These are phyloP conservation scores for Microsporum ferrugineum DNA, from an alignment of 2,329 filamentous ascomycete genomes.

Conservation along the genomic window DNA sequence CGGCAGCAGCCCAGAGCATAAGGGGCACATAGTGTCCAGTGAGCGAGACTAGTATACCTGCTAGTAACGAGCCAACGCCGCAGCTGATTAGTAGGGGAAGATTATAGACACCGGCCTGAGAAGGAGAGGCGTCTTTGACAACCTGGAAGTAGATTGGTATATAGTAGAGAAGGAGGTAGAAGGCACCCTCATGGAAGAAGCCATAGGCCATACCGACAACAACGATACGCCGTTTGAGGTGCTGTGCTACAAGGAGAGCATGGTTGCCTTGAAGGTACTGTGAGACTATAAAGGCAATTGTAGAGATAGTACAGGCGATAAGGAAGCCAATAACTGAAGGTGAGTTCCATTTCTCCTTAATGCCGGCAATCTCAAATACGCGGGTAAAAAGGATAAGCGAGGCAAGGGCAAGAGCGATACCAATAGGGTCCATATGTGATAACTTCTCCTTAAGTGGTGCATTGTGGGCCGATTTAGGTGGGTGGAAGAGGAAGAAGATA, in stretches of 20 bases:
- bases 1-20: slow-evolving; percentile 14
- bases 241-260: slow-evolving; percentile 29
- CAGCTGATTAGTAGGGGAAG: slow-evolving; percentile 28
- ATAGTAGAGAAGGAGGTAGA: slow-evolving; percentile 31
- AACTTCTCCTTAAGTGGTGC: slow-evolving; percentile 6
- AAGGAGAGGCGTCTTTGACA: slow-evolving; percentile 30
- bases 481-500: slow-evolving; percentile 24
- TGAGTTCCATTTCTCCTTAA: slow-evolving; percentile 26
- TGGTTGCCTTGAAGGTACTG: slow-evolving; percentile 31
- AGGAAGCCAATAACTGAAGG: slow-evolving; percentile 37
- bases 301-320: slow-evolving; percentile 33
- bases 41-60: slow-evolving; percentile 4
- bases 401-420: not conserved
- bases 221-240: slow-evolving; percentile 31
- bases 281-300: slow-evolving; percentile 24
- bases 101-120: slow-evolving; percentile 24
- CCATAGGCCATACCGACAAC: slow-evolving; percentile 25
- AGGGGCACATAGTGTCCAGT: slow-evolving; percentile 17
- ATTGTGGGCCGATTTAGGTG: slow-evolving; percentile 14
- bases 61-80: slow-evolving; percentile 14
- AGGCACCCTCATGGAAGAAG: slow-evolving; percentile 28
- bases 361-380: slow-evolving; percentile 15
- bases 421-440: slow-evolving; percentile 7
- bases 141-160: slow-evolving; percentile 33
- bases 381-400: slow-evolving; percentile 7